phyloP scores from a whole-genome alignment of 2,329 filamentous ascomycete species.

The Talaromyces funiculosus region DNA sequence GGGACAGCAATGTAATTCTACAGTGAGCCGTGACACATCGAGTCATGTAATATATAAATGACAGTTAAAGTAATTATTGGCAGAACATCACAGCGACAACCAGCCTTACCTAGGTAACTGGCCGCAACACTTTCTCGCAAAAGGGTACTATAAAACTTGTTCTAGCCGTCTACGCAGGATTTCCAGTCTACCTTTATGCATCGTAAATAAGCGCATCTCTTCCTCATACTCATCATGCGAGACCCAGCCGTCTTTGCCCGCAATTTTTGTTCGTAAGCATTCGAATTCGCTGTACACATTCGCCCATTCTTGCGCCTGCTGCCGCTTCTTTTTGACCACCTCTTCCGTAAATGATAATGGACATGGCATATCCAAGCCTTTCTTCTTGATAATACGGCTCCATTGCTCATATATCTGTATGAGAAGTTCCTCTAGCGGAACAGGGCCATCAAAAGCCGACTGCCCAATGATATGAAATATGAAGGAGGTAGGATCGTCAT shows the following conservation, averaged over 20 bases:
- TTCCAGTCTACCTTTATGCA: constrained; percentile 12
- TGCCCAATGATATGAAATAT: constrained; percentile 20
- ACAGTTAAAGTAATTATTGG: too few species aligned
- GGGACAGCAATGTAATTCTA: too few species aligned
- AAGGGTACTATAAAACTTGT: too few species aligned
- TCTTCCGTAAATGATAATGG: constrained; percentile 19
- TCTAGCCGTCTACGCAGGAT: constrained; percentile 5
- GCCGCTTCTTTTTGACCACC: constrained; percentile 17
- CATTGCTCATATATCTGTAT: constrained; percentile 24
- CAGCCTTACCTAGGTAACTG: too few species aligned
- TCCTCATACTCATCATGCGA: constrained; percentile 22
- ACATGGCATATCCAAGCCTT: constrained; percentile 15
- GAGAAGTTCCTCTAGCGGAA: constrained; percentile 20
- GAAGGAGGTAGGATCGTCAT: constrained; percentile 19
- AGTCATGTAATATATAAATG: too few species aligned
- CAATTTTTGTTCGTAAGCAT: constrained; percentile 13
- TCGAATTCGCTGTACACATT: constrained; percentile 20
- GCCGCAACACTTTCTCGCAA: too few species aligned
- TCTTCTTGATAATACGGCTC: constrained; percentile 16
- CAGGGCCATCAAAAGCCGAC: constrained; percentile 17
- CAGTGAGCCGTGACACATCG: too few species aligned
- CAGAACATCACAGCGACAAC: too few species aligned
- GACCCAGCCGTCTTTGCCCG: constrained; percentile 25
- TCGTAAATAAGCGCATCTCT: constrained; percentile 16
- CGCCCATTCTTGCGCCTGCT: constrained; percentile 18